Percentiles rank a stretch among this genome's conserved stretches.
phyloP scores from a whole-genome alignment of 352 stramenopile species.

The Phytophthora melonis region DNA sequence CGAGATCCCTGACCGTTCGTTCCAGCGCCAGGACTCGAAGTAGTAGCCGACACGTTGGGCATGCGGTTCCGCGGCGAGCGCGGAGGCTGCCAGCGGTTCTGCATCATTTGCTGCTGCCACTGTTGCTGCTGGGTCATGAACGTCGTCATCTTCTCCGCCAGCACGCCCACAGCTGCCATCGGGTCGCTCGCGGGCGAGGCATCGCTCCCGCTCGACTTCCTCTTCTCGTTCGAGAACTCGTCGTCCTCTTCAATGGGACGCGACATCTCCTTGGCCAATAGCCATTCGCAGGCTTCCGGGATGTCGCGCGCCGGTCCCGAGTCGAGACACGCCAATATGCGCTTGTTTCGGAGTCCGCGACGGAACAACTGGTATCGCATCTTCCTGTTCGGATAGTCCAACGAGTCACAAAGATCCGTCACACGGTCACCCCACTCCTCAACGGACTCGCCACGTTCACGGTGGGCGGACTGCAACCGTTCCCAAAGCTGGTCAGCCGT shows the following conservation, averaged over 20 bases:
- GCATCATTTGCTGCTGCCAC: neutral
- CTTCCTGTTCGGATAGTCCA: constrained; percentile 3
- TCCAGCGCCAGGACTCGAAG: neutral
- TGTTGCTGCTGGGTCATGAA: neutral
- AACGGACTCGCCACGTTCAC: neutral
- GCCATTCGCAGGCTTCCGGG: constrained; percentile 5
- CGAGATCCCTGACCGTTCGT: neutral
- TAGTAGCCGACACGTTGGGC: neutral
- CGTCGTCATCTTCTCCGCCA: neutral
- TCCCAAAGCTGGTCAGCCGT: neutral
- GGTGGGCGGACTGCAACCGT: neutral
- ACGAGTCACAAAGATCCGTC: constrained; percentile 1
- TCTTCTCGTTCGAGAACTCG: constrained; percentile 4
- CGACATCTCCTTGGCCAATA: constrained; percentile 7
- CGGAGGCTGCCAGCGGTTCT: neutral
- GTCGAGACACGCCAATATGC: neutral
- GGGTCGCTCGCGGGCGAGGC: neutral
- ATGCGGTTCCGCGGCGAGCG: neutral
- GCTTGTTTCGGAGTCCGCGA: constrained; percentile 7
- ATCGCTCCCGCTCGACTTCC: neutral
- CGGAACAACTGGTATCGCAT: neutral
- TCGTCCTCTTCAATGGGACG: constrained; percentile 14
- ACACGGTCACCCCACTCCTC: constrained; percentile 2
- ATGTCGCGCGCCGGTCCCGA: neutral
- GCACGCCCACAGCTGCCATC: neutral